Evolutionary conservation across 177 flowering plant genomes (phyloP), one percentile per base, ranked within the genome.

Genomic region (Tripterygium wilfordii): DNA sequence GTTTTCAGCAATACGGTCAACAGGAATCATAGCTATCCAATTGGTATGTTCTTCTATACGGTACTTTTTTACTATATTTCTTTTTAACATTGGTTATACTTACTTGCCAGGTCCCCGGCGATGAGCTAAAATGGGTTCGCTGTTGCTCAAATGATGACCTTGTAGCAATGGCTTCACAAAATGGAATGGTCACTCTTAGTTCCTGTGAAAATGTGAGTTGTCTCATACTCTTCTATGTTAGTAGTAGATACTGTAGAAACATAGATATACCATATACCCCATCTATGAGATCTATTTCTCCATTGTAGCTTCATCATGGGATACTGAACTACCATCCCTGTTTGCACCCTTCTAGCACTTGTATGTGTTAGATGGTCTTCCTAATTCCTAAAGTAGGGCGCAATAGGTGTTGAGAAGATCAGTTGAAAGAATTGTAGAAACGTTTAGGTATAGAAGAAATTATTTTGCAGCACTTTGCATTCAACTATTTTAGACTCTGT

Each of bases 111-210:
- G 94, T 88, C 72, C 83, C 95, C 36, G 88, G 92, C 45, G 99
- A 94, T 78, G 90, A 86, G 75, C 70, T 94, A 38, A 89, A 94
- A 71, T 94, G 97, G 97, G 97, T 94, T 27, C 77, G 86, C 3
- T 59, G 76, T 56, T 89, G 97, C 66, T 58, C 86, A 30, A 82
- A 86, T 55, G 85, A 89, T 65, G 92, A 94, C 60, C 76, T 76
- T 62, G 80, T 94, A 29, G 89, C 90, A 20, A 83, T 94, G 92
- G 96, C 97, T 38, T 94, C 99, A 17, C 90, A 79, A 37, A 78
- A 79, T 65, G 99, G 99, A 63, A 71, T 74, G 86, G 96, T 87
- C 55, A 75, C 81, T 53, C 33, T 94, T 37, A 76, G 80, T 60
- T 63, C 83, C 30, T 81, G 89, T 61, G 79, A 68, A n/a, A 74